Base-by-base conservation (phyloP, 2,329 filamentous ascomycete species). In the Clarireedia homoeocarpa region DNA sequence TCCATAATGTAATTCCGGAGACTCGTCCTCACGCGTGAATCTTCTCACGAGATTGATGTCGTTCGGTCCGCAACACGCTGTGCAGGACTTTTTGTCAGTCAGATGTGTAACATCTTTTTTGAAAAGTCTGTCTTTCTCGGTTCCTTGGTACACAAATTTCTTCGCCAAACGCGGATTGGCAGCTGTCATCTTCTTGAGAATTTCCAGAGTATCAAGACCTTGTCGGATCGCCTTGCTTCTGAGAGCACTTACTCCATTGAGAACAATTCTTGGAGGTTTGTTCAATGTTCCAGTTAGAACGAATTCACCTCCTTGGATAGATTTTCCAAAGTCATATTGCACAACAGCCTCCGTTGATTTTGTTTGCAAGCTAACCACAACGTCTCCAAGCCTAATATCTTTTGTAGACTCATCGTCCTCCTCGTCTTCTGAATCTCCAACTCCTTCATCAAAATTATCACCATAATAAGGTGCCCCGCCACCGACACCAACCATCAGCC, bases 401-500 rank as follows among this genome's bases (percentile, higher is more conserved):
- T 36, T 26, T 6, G 2, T 38, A 0, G 48, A 23, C 10, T 62
- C 60, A 12, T 56, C 36, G 9, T 38, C 48, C 15, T 51, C 48
- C 39, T 51, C 48, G 15, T 51, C 48, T 15, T 51, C 48, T 2
- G 24, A 27, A 44, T 27, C 30, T 4, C 14, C 30, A 3, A 4
- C n/a, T 42, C n/a, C n/a, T n/a, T 50, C 47, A 15, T 54, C 48
- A 61, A 57, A 42, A 39, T 58, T 39, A 38, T 56, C 53, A 20
- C 58, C 46, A 17, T 58, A 42, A 55, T 47, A 56, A 15, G 63
- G 57, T 30, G 65, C 53, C 34, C 65, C 67, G 24, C 66, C 63
- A 12, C 71, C 74, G 38, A 77, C 71, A n/a, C 74, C 74, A 1
- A 77, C 73, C 67, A 77, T 69, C 1, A 77, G 63, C 2, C 68